Evolutionary conservation across 768 basidiomycete genomes (phyloP).

Genomic region (Cantharellus cinnabarinus): DNA sequence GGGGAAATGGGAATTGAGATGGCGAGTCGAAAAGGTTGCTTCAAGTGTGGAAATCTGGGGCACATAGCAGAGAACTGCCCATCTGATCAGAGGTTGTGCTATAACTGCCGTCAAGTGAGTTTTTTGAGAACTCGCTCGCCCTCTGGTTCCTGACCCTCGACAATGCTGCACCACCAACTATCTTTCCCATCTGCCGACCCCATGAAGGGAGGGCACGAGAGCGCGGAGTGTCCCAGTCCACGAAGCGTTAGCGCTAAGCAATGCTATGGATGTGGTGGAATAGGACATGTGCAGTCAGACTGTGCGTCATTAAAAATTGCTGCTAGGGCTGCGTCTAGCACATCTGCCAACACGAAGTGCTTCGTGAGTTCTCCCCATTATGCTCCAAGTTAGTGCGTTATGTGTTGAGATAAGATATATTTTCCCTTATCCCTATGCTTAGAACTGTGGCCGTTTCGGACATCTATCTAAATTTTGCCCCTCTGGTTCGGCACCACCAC

Average conservation of each 20-base stretch:
- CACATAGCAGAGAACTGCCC: conserved; percentile 87
- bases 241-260: conserved; percentile 69
- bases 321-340: neutral
- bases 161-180: neutral
- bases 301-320: conserved; percentile 54
- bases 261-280: conserved; percentile 83
- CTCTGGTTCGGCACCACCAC: conserved; percentile 17
- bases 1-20: neutral
- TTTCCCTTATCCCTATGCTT: neutral
- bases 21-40: conserved; percentile 49
- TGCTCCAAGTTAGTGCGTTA: neutral
- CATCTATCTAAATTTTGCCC: conserved; percentile 68
- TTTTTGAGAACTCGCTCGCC: neutral
- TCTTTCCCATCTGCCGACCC: neutral
- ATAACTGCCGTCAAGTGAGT: conserved; percentile 59
- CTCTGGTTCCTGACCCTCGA: neutral
- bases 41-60: conserved; percentile 86
- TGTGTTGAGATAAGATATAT: neutral
- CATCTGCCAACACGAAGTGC: conserved; percentile 55
- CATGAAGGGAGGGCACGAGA: conserved; percentile 61
- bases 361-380: conserved; percentile 28
- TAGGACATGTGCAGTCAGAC: conserved; percentile 74
- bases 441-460: conserved; percentile 14
- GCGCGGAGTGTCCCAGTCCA: conserved; percentile 68
- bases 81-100: conserved; percentile 75